These are phyloP conservation scores for Hypericum perforatum DNA, from an alignment of 345 rosid genomes.

Conservation along the genomic window DNA sequence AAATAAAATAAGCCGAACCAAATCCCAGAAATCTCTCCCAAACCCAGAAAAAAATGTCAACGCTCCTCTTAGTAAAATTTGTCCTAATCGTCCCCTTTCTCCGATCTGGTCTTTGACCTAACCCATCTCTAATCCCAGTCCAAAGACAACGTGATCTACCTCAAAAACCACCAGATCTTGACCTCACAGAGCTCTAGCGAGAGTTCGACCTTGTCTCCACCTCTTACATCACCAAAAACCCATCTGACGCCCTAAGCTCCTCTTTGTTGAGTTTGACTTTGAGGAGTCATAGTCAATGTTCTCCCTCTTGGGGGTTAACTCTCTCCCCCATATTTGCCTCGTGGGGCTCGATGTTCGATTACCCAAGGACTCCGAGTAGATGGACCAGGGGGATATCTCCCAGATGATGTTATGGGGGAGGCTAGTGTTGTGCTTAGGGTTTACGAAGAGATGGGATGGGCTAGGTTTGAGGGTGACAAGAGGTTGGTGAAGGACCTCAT, in stretches of 20 bases:
- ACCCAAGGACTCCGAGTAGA: slow-evolving; percentile 50
- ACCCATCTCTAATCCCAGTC: slow-evolving; percentile 52
- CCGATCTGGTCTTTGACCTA: slow-evolving; percentile 54
- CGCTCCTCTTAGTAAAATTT: slow-evolving; percentile 17
- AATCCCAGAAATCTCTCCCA: too few species aligned
- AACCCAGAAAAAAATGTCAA: slow-evolving; percentile 11
- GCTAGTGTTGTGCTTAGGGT: slow-evolving; percentile 22
- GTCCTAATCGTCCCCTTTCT: not conserved
- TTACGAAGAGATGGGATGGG: slow-evolving; percentile 35
- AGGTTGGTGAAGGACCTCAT: slow-evolving; percentile 31
- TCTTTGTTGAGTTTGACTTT: slow-evolving; percentile 80
- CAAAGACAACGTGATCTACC: slow-evolving; percentile 58
- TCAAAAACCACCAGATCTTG: slow-evolving; percentile 50
- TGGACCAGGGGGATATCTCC: slow-evolving; percentile 67
- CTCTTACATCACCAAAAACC: slow-evolving; percentile 52
- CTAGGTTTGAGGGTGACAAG: slow-evolving; percentile 33
- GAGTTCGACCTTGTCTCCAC: slow-evolving; percentile 67
- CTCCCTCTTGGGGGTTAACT: slow-evolving; percentile 63
- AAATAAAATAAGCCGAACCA: too few species aligned
- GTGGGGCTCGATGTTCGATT: slow-evolving; percentile 38
- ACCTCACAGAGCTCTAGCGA: slow-evolving; percentile 44
- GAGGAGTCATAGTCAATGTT: slow-evolving; percentile 55
- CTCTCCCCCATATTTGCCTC: slow-evolving; percentile 87
- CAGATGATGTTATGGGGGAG: slow-evolving; percentile 45
- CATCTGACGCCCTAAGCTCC: slow-evolving; percentile 31